phyloP scores from a whole-genome alignment of 805 yeast species.

The Wickerhamiella parazyma region DNA sequence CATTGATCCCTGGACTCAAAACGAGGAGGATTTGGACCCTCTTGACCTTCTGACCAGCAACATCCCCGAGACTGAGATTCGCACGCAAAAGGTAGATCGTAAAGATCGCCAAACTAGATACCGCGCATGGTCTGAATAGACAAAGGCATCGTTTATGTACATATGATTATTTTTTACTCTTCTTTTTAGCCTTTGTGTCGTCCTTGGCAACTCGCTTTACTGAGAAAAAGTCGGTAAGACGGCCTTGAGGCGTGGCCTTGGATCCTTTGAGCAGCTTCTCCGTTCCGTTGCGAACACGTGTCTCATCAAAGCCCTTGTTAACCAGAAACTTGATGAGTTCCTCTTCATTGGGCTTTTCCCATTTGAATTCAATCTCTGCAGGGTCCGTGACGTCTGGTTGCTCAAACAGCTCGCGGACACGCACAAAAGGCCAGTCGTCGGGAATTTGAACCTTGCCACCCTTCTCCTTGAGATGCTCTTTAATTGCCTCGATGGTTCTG shows the following conservation, averaged over 20 bases:
- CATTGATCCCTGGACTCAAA: not conserved
- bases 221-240: constrained; percentile 84
- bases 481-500: constrained; percentile 63
- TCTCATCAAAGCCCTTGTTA: constrained; percentile 87
- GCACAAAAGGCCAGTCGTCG: constrained; percentile 86
- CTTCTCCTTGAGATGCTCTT: constrained; percentile 42
- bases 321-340: constrained; percentile 76
- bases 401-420: constrained; percentile 71
- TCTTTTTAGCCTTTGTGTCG: constrained; percentile 8
- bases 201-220: constrained; percentile 24
- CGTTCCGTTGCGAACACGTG: constrained; percentile 77
- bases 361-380: constrained; percentile 53
- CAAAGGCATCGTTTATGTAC: not conserved
- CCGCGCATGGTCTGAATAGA: constrained; percentile 3
- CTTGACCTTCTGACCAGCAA: constrained; percentile 10
- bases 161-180: not conserved
- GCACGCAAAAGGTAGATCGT: constrained; percentile 11
- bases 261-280: constrained; percentile 71
- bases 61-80: constrained; percentile 6
- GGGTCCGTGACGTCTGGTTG: constrained; percentile 67
- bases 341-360: constrained; percentile 80
- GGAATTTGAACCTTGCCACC: constrained; percentile 71
- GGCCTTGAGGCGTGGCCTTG: constrained; percentile 76
- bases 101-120: constrained; percentile 9
- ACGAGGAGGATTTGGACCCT: not conserved